These are phyloP conservation scores for Albatrellus sp. DNA, from an alignment of 1,284 basidiomycete species.

Conservation along the genomic window DNA sequence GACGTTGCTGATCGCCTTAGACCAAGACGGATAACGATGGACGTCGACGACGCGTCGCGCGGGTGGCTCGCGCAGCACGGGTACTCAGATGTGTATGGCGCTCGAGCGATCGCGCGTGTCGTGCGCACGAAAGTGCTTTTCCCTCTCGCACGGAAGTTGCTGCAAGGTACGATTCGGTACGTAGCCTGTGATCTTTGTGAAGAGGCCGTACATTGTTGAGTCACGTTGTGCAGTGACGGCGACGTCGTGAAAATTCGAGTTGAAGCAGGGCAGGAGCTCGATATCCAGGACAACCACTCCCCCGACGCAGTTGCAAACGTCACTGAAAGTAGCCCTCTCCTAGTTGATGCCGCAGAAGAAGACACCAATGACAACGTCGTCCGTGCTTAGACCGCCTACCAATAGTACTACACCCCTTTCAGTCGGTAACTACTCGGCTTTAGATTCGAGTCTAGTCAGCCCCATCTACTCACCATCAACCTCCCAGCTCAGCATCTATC, in stretches of 20 bases:
- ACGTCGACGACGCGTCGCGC: conserved; percentile 53
- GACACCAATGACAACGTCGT: too few relatives aligned
- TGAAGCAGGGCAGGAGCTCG: conserved; percentile 30
- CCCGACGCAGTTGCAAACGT: conserved; percentile 23
- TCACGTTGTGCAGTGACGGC: conserved; percentile 32
- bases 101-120: conserved; percentile 73
- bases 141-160: conserved; percentile 64
- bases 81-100: conserved; percentile 81
- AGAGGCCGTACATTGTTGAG: conserved; percentile 2
- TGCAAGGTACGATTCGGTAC: conserved; percentile 65
- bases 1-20: conserved; percentile 65
- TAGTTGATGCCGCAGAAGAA: too few relatives aligned
- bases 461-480: too few relatives aligned
- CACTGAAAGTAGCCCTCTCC: too few relatives aligned
- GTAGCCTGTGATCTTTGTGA: conserved; percentile 14
- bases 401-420: too few relatives aligned
- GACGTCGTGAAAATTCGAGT: conserved; percentile 49
- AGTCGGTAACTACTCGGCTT: too few relatives aligned
- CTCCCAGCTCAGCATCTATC: too few relatives aligned
- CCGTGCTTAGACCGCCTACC: too few relatives aligned
- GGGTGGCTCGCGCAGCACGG: conserved; percentile 73
- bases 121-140: conserved; percentile 69
- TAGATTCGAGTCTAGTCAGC: too few relatives aligned
- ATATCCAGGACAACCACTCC: conserved; percentile 46
- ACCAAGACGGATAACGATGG: conserved; percentile 56